Evolutionary conservation across 1,284 basidiomycete species (phyloP).

Genomic region (Flammula alnicola): DNA sequence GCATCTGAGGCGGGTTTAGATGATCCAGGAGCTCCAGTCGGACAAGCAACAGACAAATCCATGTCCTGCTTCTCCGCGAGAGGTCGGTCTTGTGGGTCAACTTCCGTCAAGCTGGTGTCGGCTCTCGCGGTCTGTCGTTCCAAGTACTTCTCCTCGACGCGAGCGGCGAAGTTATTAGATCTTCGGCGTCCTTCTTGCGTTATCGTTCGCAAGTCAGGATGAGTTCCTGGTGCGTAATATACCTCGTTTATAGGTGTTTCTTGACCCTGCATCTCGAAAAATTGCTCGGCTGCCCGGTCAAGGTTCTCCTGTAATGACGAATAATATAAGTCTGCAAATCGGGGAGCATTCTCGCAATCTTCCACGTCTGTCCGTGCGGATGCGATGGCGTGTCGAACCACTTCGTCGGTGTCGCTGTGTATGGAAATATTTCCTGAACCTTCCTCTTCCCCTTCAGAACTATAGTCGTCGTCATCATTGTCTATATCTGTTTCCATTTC

Average conservation of each 20-base stretch:
- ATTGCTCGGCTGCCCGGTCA: constrained; percentile 3
- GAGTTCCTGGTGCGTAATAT: too few species aligned
- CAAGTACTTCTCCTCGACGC: constrained; percentile 6
- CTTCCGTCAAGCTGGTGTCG: neutral
- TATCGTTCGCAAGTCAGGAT: neutral
- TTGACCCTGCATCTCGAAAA: neutral
- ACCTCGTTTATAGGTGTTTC: neutral
- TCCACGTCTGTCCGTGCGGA: constrained; percentile 26
- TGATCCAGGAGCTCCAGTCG: too few species aligned
- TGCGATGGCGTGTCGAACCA: constrained; percentile 33
- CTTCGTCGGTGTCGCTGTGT: too few species aligned
- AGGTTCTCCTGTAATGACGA: constrained; percentile 13
- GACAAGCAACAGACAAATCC: too few species aligned
- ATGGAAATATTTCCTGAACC: constrained; percentile 26
- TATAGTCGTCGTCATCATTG: constrained; percentile 2
- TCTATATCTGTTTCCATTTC: neutral
- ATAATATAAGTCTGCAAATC: constrained; percentile 28
- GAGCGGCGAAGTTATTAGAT: too few species aligned
- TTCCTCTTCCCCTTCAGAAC: constrained; percentile 18
- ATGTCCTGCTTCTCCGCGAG: neutral
- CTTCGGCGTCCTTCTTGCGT: too few species aligned
- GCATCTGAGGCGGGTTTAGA: too few species aligned
- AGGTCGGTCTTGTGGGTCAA: neutral
- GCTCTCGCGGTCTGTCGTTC: neutral
- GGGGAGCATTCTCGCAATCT: constrained; percentile 8